A percentile compares a stretch with the other conserved stretches of the same genome.
These are phyloP conservation scores for Nicotiana rustica DNA, from an alignment of 305 asterid genomes.

Conservation along the genomic window DNA sequence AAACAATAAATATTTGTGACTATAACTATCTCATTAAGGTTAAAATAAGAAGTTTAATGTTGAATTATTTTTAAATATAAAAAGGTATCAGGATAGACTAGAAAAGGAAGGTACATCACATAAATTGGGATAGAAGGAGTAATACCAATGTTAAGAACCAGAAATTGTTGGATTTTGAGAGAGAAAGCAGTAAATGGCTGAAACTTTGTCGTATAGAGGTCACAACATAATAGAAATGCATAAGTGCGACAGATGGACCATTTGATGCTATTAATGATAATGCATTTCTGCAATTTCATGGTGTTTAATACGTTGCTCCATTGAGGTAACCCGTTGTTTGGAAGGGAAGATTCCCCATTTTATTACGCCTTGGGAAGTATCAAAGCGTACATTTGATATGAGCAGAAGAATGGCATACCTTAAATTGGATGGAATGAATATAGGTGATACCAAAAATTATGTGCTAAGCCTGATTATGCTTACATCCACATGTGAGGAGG, in stretches of 20 bases:
- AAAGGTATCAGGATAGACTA: too few species aligned
- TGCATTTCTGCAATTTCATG: too few species aligned
- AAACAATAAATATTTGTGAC: too few species aligned
- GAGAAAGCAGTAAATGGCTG: not conserved
- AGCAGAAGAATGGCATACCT: not conserved
- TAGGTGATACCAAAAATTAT: constrained; percentile 1
- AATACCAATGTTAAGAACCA: constrained; percentile 21
- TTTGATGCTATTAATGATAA: not conserved
- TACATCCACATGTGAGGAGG: not conserved
- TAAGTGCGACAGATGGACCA: not conserved
- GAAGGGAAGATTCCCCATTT: not conserved
- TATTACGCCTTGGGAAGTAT: not conserved
- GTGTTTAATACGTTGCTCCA: not conserved
- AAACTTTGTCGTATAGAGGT: not conserved
- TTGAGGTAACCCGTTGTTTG: not conserved
- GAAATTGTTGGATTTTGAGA: not conserved
- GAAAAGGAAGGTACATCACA: too few species aligned
- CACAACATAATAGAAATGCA: not conserved
- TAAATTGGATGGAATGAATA: not conserved
- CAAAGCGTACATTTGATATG: constrained; percentile 3
- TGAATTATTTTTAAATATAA: too few species aligned
- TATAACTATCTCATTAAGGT: too few species aligned
- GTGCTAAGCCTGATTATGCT: not conserved
- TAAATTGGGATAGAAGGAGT: not conserved
- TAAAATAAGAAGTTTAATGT: too few species aligned